Conservation (phyloP, 2,329 filamentous ascomycete species). For the Mollisia scopiformis region DNA sequence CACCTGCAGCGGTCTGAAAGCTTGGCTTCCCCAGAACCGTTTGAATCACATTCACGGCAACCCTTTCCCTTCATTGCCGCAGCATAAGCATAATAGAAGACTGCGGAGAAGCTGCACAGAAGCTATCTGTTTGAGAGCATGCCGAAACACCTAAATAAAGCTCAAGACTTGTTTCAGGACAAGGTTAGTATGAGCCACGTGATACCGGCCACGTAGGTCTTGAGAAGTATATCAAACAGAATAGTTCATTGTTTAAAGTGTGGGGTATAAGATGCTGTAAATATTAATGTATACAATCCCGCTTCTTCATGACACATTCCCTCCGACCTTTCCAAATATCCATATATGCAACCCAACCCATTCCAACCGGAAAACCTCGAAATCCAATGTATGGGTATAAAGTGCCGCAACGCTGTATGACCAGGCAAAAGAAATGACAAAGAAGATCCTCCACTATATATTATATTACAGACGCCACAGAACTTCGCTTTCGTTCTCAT, state of each 20-base stretch:
- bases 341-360: not conserved
- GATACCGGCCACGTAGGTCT: too few species aligned
- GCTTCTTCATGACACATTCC: not conserved
- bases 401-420: conserved; percentile 1
- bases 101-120: not conserved
- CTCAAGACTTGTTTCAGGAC: not conserved
- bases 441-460: not conserved
- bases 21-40: not conserved
- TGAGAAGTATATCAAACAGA: not conserved
- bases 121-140: not conserved
- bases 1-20: not conserved
- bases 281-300: not conserved
- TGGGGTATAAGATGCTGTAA: not conserved
- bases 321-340: not conserved
- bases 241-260: not conserved
- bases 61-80: not conserved
- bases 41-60: not conserved
- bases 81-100: not conserved
- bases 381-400: conserved; percentile 16
- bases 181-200: not conserved
- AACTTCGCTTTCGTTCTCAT: conserved; percentile 19
- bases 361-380: not conserved
- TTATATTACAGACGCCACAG: conserved; percentile 22
- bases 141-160: not conserved
- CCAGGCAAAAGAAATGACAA: conserved; percentile 10